These are phyloP conservation scores for Suillus spraguei DNA, from an alignment of 768 basidiomycete genomes.

Conservation along the genomic window DNA sequence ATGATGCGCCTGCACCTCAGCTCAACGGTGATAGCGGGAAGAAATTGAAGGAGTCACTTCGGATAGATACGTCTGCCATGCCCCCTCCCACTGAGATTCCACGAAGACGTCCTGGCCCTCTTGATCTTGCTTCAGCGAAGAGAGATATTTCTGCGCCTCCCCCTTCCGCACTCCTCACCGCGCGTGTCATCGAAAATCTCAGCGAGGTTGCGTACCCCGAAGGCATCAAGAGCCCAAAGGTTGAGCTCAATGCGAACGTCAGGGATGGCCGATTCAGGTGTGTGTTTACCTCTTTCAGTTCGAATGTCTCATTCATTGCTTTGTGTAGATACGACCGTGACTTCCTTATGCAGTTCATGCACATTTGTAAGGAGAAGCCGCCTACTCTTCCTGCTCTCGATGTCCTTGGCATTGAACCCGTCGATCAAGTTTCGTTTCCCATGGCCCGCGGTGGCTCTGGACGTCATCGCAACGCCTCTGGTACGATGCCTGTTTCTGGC, in stretches of 20 bases:
- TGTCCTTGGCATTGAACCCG: slow-evolving; percentile 87
- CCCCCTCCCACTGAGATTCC: slow-evolving; percentile 42
- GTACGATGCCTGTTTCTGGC: slow-evolving; percentile 42
- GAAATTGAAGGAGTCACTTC: slow-evolving; percentile 56
- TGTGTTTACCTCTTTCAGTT: not conserved
- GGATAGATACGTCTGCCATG: slow-evolving; percentile 62
- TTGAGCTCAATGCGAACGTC: slow-evolving; percentile 82
- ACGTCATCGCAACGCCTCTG: slow-evolving; percentile 52
- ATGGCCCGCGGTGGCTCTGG: slow-evolving; percentile 69
- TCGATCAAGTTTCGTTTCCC: slow-evolving; percentile 50
- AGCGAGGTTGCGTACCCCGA: slow-evolving; percentile 78
- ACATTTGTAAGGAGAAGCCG: slow-evolving; percentile 92
- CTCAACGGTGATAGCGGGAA: slow-evolving; percentile 41
- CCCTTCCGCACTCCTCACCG: slow-evolving; percentile 73
- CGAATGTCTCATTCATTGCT: not conserved
- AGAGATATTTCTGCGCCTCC: slow-evolving; percentile 35
- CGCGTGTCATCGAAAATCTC: slow-evolving; percentile 85
- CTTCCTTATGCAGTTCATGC: slow-evolving; percentile 97
- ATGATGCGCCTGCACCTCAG: slow-evolving; percentile 30
- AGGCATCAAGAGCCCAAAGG: slow-evolving; percentile 76
- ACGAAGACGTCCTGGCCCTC: slow-evolving; percentile 64
- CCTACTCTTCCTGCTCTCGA: slow-evolving; percentile 87
- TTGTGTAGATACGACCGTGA: slow-evolving; percentile 86
- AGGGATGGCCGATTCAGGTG: slow-evolving; percentile 90
- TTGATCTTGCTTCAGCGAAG: slow-evolving; percentile 65